A percentile compares a stretch with the other conserved stretches of the same genome.
Conservation (phyloP, 2,329 filamentous ascomycete species). For the Beauveria asiatica region DNA sequence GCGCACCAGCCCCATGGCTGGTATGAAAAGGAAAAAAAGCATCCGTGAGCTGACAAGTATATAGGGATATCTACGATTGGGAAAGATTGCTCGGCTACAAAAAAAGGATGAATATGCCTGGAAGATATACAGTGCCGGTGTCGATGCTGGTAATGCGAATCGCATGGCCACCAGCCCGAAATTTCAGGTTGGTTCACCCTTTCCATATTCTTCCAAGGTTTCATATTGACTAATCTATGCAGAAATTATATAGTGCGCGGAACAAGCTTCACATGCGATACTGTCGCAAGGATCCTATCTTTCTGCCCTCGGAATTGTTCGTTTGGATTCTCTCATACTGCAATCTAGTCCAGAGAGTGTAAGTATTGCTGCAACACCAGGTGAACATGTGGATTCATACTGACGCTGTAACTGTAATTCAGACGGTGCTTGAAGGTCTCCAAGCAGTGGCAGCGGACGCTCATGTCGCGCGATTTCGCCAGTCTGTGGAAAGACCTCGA, state of each 20-base stretch:
- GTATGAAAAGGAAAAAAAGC: not conserved
- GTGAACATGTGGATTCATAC: too few species aligned
- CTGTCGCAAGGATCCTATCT: constrained; percentile 26
- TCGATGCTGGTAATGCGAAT: constrained; percentile 24
- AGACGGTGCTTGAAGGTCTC: constrained; percentile 24
- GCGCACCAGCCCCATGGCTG: not conserved
- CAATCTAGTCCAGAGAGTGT: constrained; percentile 25
- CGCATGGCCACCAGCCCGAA: constrained; percentile 22
- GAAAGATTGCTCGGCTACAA: constrained; percentile 30
- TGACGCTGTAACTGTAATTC: not conserved
- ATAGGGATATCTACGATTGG: constrained; percentile 35
- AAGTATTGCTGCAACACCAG: constrained; percentile 4
- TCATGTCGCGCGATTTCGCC: constrained; percentile 21
- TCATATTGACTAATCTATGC: not conserved
- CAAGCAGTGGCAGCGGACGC: constrained; percentile 23
- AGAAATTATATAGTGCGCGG: constrained; percentile 29
- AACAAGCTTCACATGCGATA: constrained; percentile 27
- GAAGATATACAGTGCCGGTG: constrained; percentile 31
- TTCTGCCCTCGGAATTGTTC: constrained; percentile 28
- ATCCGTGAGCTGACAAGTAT: constrained; percentile 1
- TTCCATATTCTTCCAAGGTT: not conserved
- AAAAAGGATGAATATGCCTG: constrained; percentile 31
- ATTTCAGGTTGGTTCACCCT: constrained; percentile 22
- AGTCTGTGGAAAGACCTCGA: constrained; percentile 24
- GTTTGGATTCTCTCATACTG: constrained; percentile 27